Evolutionary conservation across 2,329 filamentous ascomycete species (phyloP), one percentile per base, ranked within the genome.

Genomic region (Apiospora aurea): DNA sequence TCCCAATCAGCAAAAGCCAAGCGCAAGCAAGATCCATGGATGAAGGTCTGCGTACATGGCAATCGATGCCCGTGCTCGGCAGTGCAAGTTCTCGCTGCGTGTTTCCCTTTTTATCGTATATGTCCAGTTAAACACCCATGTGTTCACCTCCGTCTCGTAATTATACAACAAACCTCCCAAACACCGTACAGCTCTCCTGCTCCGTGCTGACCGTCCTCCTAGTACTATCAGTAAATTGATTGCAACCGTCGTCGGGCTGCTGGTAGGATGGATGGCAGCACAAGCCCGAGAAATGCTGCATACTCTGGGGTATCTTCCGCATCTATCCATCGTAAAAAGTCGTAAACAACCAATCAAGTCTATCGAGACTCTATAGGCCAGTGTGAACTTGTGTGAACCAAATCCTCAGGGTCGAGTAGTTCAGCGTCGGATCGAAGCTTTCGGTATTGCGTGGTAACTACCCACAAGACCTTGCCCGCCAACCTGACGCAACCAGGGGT

Each of bases 391-490:
- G 21, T 21, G 53, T 14, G 21, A 64, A 21, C 29, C 34, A 38
- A 41, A 16, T 13, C 34, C 57, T 38, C 29, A 24, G 57, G 57
- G 57, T 64, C 57, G 57, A 64, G 57, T 38, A 64, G 34, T 41
- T 69, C 68, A 69, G 38, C 68, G 68, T 29, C 68, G 47, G 68
- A 69, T 49, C 13, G 29, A 57, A 5, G 68, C 47, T 26, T 57
- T 26, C 1, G 68, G 68, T 41, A 29, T 69, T 21, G 46, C 34
- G 47, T 51, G 29, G n/a, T 69, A 38, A 38, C 68, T 53, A 41
- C 68, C 43, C 46, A 69, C 29, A 18, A 69, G 68, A 18, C 68
- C 68, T 41, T 57, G 68, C n/a, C 68, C 68, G 34, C 68, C 41
- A 29, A 43, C 29, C 13, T 57, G 21, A 34, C 29, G 26, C 24